Conservation (phyloP, 2,329 filamentous ascomycete species). For the Sporothrix curviconia region DNA sequence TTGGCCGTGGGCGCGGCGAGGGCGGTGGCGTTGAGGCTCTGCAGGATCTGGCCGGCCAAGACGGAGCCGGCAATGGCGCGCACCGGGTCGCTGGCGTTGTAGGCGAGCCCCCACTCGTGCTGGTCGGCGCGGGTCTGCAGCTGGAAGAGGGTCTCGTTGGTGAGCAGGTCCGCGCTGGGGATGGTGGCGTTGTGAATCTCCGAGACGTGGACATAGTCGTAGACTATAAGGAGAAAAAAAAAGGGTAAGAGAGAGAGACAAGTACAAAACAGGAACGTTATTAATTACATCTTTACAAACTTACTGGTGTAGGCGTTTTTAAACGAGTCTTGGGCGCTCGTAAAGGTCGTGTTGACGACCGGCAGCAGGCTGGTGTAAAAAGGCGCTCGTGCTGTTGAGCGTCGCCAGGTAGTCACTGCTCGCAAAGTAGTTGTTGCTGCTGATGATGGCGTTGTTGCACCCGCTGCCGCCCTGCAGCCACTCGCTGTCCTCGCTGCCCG, state of each 20-base stretch:
- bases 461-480: conserved; percentile 55
- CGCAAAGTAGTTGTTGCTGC: conserved; percentile 49
- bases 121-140: conserved; percentile 67
- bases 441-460: conserved; percentile 48
- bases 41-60: conserved; percentile 49
- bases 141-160: conserved; percentile 50
- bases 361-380: conserved; percentile 50
- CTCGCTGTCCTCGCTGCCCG: conserved; percentile 48
- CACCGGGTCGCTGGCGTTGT: conserved; percentile 64
- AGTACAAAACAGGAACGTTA: too few relatives aligned
- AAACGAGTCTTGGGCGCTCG: conserved; percentile 40
- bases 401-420: conserved; percentile 40
- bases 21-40: conserved; percentile 47
- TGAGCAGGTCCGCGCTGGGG: conserved; percentile 52
- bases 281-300: too few relatives aligned
- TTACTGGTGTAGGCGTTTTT: conserved; percentile 57
- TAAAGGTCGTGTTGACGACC: conserved; percentile 48
- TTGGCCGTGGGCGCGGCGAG: conserved; percentile 24
- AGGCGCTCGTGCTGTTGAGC: conserved; percentile 50
- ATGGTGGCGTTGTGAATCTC: conserved; percentile 56
- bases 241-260: background rate
- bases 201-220: conserved; percentile 54
- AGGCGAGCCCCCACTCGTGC: conserved; percentile 78
- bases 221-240: conserved; percentile 35
- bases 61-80: conserved; percentile 53